Evolutionary conservation across 1,139 yeast genomes (phyloP), one percentile per base, ranked within the genome.

Genomic region (Magnusiomyces fungicola): DNA sequence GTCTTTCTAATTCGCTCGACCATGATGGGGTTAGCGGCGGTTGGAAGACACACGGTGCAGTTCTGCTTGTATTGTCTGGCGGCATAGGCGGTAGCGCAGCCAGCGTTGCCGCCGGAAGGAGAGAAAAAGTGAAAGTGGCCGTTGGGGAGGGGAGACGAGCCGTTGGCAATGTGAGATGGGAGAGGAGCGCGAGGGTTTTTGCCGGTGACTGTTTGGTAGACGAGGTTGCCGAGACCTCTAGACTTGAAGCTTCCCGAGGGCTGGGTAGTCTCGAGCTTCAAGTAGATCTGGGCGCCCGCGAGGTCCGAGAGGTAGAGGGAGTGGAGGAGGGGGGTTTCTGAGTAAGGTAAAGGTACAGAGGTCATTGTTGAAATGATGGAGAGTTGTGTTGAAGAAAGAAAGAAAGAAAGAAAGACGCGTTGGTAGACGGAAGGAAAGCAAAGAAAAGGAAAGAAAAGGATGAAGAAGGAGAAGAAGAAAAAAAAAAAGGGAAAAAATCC

Each of bases 81-180:
- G 42, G 84, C 78, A 50, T 74, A 75, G 0, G 88, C 86, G 3
- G 87, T 85, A 1, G 89, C 90, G 48, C 80, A 70, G 0, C 90
- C 90, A 0, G 92, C 92, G 61, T 83, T 83, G 1, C 92, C 90
- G n/a, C 90, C 92, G 21, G 87, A 80, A 14, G 87, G 80, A 1
- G 84, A 74, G 58, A 76, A 78, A 24, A 82, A 80, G 29, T 74
- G 75, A 33, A 77, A 71, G 44, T 63, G 59, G 23, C 60, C 55
- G 4, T 50, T 63, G 18, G 54, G 55, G 3, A 64, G 61, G 16
- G 40, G 44, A 14, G 41, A 22, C 10, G 47, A 46, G 2, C 45
- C 25, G 10, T 34, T 46, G 19, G 23, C 48, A 19, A 33, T 4
- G 6, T 39, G 12, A 21, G 23, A n/a, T 4, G 30, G 21, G 4